Evolutionary conservation across 1,284 basidiomycete species (phyloP), one percentile per base, ranked within the genome.

Genomic region (Inonotus hispidus): DNA sequence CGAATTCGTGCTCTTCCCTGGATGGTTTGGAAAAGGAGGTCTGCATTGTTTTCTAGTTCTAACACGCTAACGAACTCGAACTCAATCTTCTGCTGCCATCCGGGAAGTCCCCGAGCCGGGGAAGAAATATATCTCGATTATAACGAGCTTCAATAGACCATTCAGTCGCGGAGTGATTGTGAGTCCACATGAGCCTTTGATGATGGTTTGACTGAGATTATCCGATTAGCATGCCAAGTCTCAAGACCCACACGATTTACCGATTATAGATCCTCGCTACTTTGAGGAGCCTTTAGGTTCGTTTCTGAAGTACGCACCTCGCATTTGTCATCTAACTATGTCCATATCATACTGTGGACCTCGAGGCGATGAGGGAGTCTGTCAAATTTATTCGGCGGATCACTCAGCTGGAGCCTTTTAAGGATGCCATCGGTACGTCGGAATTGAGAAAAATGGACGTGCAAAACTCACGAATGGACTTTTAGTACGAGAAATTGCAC

Each of bases 261-360:
- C 76, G 0, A 13, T 45, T 1, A 74, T 77, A 59, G 74, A 77
- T 53, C 71, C 75, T 2, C 69, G 69, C 2, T 75, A 75, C 65
- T 69, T 73, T n/a, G 61, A 60, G 16, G 56, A 63, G 19, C 39
- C 50, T 14, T 53, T 65, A 29, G 65, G 65, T 66, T 35, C 14
- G 41, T 16, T 41, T 54, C 11, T 8, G n/a, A 49, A 14, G 38
- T 25, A 1, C 25, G 23, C 14, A 2, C n/a, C 13, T 16, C 14
- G 2, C 7, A 14, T 27, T 16, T 41, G 23, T 38, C 13, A 11
- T 2, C 35, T 52, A 29, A 16, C 27, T 8, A 32, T 32, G 3
- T 25, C 19, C 14, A 46, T 13, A 3, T 23, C 41, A 16, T 13
- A 14, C 13, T 16, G 23, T n/a, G 61, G 62, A 61, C 32, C 47